Base-by-base conservation (phyloP, 139 green algal species). In the Ostreobium quekettii region DNA sequence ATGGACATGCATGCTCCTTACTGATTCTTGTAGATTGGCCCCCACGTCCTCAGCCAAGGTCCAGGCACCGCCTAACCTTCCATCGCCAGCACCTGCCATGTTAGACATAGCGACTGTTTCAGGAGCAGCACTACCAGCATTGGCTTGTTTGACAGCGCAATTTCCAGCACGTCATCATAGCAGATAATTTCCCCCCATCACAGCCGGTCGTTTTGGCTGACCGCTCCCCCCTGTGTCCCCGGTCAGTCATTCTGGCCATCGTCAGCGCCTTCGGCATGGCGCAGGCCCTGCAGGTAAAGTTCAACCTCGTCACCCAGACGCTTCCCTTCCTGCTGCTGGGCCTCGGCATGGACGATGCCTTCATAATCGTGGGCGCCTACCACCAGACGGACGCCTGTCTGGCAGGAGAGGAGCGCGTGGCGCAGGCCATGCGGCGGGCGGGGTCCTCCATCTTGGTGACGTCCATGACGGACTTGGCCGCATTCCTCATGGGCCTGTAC, bases 271-370 rank as follows among this genome's bases (percentile, higher is more conserved):
- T 68, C 36, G 61, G 61, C 24, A 29, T 68, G 4, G 61, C 36
- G 8, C 36, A 53, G 15, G 66, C 48, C 11, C 26, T n/a, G n/a
- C n/a, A n/a, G n/a, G n/a, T n/a, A n/a, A n/a, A 72, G 64, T 72
- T 76, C 48, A 76, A 76, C 60, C 48, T 66, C 8, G 59, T 75
- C 22, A 22, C 59, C 2, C 71, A 69, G 2, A 64, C 75, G n/a
- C 64, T 78, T 11, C 77, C 80, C 8, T 86, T 86, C 63, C 38
- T 86, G 42, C 47, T 86, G 59, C 49, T 86, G 29, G 77, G 80
- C 29, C 71, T 86, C 39, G 80, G 80, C 42, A 70, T 86, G 5
- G 80, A 86, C 56, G 78, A 81, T 66, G 73, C 72, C 15, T 86
- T 83, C 47, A 76, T 86, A 42, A 74, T 86, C 36, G 42, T 83